These are phyloP conservation scores for Cercospora sojina DNA, from an alignment of 2,329 filamentous ascomycete genomes.

Conservation along the genomic window DNA sequence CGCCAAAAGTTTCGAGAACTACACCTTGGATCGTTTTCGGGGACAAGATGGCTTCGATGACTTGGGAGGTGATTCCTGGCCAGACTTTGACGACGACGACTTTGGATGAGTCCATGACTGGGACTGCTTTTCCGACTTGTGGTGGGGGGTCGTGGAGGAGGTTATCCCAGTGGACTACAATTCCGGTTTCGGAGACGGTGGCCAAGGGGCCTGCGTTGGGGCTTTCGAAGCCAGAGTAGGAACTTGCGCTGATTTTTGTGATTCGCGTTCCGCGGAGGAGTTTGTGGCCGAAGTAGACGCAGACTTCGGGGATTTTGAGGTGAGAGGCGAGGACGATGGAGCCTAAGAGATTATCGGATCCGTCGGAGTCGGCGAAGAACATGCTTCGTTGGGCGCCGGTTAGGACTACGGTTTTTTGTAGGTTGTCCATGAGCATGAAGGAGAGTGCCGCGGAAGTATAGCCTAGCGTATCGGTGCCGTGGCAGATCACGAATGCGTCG, in stretches of 20 bases:
- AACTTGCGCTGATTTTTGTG: constrained; percentile 82
- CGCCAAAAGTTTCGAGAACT: constrained; percentile 88
- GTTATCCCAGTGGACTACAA: constrained; percentile 43
- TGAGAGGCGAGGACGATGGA: constrained; percentile 88
- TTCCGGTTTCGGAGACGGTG: constrained; percentile 60
- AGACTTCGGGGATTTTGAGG: constrained; percentile 90
- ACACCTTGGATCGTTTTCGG: constrained; percentile 70
- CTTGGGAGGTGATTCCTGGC: constrained; percentile 83
- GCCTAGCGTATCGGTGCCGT: constrained; percentile 83
- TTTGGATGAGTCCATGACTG: constrained; percentile 75
- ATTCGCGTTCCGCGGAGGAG: constrained; percentile 85
- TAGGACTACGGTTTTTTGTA: constrained; percentile 87
- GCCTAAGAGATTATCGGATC: constrained; percentile 83
- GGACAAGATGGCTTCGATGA: constrained; percentile 83
- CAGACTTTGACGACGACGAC: constrained; percentile 88
- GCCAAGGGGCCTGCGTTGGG: constrained; percentile 85
- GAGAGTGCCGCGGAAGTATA: constrained; percentile 88
- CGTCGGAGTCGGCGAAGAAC: constrained; percentile 86
- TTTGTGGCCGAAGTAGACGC: constrained; percentile 89
- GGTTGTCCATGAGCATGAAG: constrained; percentile 80
- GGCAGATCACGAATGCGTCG: constrained; percentile 86
- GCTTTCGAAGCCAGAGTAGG: constrained; percentile 82
- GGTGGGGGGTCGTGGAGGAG: constrained; percentile 52
- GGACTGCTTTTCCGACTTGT: constrained; percentile 16
- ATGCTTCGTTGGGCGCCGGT: constrained; percentile 74